Percentiles rank a stretch among this genome's conserved stretches.
phyloP scores from a whole-genome alignment of 1,284 basidiomycete genomes.

The Cutaneotrichosporon dermatis region DNA sequence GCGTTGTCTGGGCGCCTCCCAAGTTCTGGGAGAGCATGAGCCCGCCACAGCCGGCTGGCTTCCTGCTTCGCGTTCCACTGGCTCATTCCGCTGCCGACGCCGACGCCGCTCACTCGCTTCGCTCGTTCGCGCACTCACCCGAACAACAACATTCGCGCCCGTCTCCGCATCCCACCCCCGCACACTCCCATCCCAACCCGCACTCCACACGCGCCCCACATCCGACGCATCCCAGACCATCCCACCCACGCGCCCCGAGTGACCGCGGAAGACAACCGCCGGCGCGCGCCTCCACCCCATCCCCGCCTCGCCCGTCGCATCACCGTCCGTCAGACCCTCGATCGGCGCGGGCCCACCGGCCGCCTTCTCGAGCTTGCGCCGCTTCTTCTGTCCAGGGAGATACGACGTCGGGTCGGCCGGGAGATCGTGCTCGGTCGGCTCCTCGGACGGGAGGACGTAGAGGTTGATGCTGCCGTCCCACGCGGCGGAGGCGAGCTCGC shows the following conservation, averaged over 20 bases:
- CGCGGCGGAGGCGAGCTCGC: conserved; percentile 64
- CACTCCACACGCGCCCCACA: conserved; percentile 39
- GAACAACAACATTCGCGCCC: conserved; percentile 43
- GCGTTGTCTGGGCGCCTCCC: no score
- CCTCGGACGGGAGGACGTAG: conserved; percentile 50
- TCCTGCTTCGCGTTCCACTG: no score
- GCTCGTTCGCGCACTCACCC: conserved; percentile 33
- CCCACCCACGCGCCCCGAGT: conserved; percentile 45
- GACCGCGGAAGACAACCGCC: conserved; percentile 40
- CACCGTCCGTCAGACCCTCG: conserved; percentile 47
- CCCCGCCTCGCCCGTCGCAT: conserved; percentile 33
- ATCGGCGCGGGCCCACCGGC: conserved; percentile 38
- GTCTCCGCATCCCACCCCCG: conserved; percentile 52
- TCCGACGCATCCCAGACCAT: conserved; percentile 42
- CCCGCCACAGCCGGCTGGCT: no score
- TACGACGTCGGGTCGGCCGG: conserved; percentile 43
- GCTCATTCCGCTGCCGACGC: no score
- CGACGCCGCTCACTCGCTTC: background rate
- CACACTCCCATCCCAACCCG: conserved; percentile 53
- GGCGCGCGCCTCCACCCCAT: conserved; percentile 44
- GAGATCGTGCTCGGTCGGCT: conserved; percentile 45
- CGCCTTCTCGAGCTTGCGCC: conserved; percentile 50
- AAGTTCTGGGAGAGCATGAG: no score
- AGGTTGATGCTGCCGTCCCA: conserved; percentile 78
- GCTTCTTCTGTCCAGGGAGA: conserved; percentile 56